Base-by-base conservation (phyloP, 305 asterid genomes). In the Rubia tinctorum region DNA sequence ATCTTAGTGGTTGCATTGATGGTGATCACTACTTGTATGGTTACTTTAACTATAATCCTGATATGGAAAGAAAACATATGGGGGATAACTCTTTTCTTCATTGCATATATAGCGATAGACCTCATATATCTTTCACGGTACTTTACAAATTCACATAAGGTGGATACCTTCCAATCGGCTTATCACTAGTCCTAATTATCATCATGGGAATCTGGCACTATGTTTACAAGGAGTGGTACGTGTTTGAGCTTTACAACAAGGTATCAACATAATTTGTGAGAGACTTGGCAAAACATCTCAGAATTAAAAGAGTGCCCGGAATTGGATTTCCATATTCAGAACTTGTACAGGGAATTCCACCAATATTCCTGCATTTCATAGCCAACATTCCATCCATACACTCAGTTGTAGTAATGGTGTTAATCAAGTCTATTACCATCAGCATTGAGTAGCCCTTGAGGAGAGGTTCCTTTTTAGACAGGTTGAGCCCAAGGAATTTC, bases 201-300 rank as follows among this genome's bases (percentile, higher is more conserved):
- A 75, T 88, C 59, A 92, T 92, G 98, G 92, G 68, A 0, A 71
- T 85, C 12, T 92, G 98, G 98, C 92, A 92, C 22, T 92, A 85
- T 56, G 91, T 80, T 1, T 88, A 86, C n/a, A 87, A 78, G 39
- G 80, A 89, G 66, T 76, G 94, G 1, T 92, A 92, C 78, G 0
- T 81, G 4, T 92, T 79, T 6, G 98, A 90, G 86, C n/a, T n/a
- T n/a, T n/a, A n/a, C n/a, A n/a, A n/a, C n/a, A n/a, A n/a, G n/a
- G n/a, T n/a, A n/a, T n/a, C n/a, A n/a, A n/a, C n/a, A n/a, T n/a
- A n/a, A n/a, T n/a, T n/a, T n/a, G n/a, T n/a, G n/a, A n/a, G n/a
- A n/a, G n/a, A n/a, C n/a, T n/a, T n/a, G n/a, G n/a, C n/a, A n/a
- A n/a, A n/a, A n/a, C n/a, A n/a, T n/a, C n/a, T n/a, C n/a, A n/a